Conservation (phyloP, 371 early-diverging fungal species). For the Rhizopus microsporus region DNA sequence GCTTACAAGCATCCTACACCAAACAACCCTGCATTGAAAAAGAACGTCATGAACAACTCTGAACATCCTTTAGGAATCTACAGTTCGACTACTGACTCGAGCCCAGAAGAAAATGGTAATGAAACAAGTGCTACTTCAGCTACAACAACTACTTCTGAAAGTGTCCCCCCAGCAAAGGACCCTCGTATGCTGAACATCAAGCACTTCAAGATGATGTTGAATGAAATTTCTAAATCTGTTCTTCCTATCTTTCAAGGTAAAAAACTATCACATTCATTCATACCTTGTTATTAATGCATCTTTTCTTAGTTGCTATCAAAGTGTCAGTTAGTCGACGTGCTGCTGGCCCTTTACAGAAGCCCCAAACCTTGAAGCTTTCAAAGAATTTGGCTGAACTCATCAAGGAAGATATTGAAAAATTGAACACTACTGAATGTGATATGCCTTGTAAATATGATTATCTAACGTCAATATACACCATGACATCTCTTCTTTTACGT, state of each 20-base stretch:
- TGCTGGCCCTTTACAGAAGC: constrained; percentile 51
- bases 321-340: constrained; percentile 66
- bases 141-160: constrained; percentile 8
- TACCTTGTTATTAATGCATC: background rate
- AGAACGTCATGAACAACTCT: constrained; percentile 16
- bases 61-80: constrained; percentile 48
- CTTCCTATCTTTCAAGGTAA: constrained; percentile 71
- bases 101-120: background rate
- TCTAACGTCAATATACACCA: constrained; percentile 51
- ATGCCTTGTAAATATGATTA: constrained; percentile 58
- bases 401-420: constrained; percentile 56
- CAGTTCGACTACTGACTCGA: constrained; percentile 8
- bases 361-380: constrained; percentile 62
- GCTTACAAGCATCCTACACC: constrained; percentile 29
- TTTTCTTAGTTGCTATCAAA: constrained; percentile 49
- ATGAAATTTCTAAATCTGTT: constrained; percentile 67
- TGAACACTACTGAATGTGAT: constrained; percentile 28
- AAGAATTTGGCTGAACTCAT: constrained; percentile 54
- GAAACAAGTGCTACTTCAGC: background rate
- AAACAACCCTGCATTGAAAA: constrained; percentile 17
- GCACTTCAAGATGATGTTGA: constrained; percentile 64
- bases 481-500: constrained; percentile 46
- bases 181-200: constrained; percentile 70
- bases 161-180: constrained; percentile 40
- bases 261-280: background rate